A percentile compares a stretch with the other conserved stretches of the same genome.
Conservation (phyloP, 2,329 filamentous ascomycete species). For the Botrytis fabae region DNA sequence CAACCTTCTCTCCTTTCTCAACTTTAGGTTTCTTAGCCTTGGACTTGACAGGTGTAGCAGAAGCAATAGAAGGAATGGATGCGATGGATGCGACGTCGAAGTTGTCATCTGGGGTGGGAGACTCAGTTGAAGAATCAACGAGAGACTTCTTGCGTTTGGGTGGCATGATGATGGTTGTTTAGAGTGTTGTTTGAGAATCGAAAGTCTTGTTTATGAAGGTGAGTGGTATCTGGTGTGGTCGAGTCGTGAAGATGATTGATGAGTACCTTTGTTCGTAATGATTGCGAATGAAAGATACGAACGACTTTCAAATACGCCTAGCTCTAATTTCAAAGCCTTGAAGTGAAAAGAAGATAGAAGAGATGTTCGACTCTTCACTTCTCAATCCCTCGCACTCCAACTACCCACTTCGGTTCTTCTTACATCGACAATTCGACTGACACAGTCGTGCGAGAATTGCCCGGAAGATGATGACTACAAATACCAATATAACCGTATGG, state of each 20-base stretch:
- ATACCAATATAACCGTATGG: background rate
- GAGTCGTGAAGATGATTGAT: background rate
- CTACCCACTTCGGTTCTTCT: background rate
- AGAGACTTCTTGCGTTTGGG: conserved; percentile 20
- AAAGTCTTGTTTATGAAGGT: background rate
- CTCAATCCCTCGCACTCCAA: background rate
- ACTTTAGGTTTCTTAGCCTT: conserved; percentile 20
- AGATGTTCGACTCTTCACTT: background rate
- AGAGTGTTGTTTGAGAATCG: background rate
- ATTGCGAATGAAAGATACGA: background rate
- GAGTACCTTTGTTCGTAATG: background rate
- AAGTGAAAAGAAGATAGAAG: background rate
- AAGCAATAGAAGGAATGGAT: conserved; percentile 13
- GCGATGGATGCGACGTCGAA: background rate
- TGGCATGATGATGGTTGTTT: conserved; percentile 1
- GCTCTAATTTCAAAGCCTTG: background rate
- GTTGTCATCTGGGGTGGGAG: background rate
- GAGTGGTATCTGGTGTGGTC: background rate
- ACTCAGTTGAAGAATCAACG: background rate
- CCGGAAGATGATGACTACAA: background rate
- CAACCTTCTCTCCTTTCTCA: conserved; percentile 19
- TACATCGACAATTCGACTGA: background rate
- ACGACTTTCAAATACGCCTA: background rate
- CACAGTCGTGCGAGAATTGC: background rate
- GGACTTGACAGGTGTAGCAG: conserved; percentile 16